Base-by-base conservation (phyloP, 345 rosid species). In the Erucastrum elatum region DNA sequence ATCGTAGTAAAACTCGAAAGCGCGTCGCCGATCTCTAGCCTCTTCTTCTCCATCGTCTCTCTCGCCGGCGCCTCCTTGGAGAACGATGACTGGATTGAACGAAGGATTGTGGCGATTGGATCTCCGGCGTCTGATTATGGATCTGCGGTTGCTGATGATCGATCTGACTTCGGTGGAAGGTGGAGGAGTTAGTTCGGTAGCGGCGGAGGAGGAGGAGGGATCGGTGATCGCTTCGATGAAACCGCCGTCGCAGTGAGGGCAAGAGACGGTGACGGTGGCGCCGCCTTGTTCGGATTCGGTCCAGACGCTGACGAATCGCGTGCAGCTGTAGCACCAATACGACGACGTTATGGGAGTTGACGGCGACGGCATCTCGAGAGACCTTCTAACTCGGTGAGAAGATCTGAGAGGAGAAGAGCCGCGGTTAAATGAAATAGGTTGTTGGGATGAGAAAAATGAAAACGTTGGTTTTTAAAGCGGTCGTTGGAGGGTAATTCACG, bases 251-350 rank as follows among this genome's bases (percentile, higher is more conserved):
- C 97, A 92, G 88, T 81, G 81, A 1, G 94, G 90, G 70, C 97
- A 92, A 6, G 89, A 67, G 68, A 86, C 30, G 79, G 56, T 61
- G 75, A 62, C 69, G 66, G 66, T 75, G 64, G 65, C 72, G 25
- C 87, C 16, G 63, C 67, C 68, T 63, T 74, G 82, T 13, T 74
- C 82, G 31, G 79, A 65, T 29, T 74, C 82, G 30, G 79, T 46
- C 80, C 72, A 75, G 49, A 80, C 85, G 77, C 83, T 72, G 83
- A 89, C 85, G 83, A 87, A 85, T 33, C 90, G 85, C 8, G 88
- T 81, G 75, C 97, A 92, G 68, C 93, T 82, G 80, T 92, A 85
- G 72, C 97, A 92, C 97, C 97, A 92, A 64, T 82, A 90, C 74
- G 90, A 85, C 51, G 92, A 29, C 39, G 87, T 69, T 0, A 64